Conservation (phyloP, 2,329 filamentous ascomycete genomes). For the Ceratocystis smalleyi region DNA sequence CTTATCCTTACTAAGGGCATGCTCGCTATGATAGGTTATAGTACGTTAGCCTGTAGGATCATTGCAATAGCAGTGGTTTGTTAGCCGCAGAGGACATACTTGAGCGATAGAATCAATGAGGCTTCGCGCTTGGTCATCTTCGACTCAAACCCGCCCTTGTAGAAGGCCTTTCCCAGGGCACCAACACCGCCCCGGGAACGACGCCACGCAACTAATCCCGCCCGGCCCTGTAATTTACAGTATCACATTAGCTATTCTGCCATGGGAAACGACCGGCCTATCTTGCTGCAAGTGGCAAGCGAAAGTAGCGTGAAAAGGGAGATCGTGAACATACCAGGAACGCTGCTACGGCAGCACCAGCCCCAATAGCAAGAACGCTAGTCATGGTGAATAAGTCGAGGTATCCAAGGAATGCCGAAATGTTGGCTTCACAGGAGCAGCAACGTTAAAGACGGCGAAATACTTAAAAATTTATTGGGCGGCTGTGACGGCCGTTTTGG, state of each 20-base stretch:
- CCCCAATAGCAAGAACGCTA: constrained; percentile 32
- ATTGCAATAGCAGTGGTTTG: constrained; percentile 7
- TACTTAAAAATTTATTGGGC: neutral
- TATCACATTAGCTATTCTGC: too few species aligned
- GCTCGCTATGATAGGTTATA: constrained; percentile 45
- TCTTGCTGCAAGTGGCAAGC: neutral
- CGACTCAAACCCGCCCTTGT: constrained; percentile 96
- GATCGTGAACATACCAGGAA: constrained; percentile 34
- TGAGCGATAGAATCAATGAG: constrained; percentile 74
- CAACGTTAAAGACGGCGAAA: neutral
- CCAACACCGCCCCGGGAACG: constrained; percentile 64
- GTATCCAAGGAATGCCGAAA: neutral
- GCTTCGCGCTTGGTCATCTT: constrained; percentile 91
- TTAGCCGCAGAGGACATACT: constrained; percentile 37
- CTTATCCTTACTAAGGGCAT: constrained; percentile 77
- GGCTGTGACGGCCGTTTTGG: neutral
- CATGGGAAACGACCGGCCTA: too few species aligned
- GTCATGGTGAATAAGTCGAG: constrained; percentile 24
- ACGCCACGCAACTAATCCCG: constrained; percentile 76
- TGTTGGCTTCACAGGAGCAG: neutral
- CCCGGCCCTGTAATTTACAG: constrained; percentile 54
- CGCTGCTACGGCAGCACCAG: constrained; percentile 35
- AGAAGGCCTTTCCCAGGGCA: constrained; percentile 77
- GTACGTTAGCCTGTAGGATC: neutral
- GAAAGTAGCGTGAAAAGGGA: neutral